Evolutionary conservation across 371 early-diverging fungal species (phyloP).

Genomic region (Apophysomyces variabilis): DNA sequence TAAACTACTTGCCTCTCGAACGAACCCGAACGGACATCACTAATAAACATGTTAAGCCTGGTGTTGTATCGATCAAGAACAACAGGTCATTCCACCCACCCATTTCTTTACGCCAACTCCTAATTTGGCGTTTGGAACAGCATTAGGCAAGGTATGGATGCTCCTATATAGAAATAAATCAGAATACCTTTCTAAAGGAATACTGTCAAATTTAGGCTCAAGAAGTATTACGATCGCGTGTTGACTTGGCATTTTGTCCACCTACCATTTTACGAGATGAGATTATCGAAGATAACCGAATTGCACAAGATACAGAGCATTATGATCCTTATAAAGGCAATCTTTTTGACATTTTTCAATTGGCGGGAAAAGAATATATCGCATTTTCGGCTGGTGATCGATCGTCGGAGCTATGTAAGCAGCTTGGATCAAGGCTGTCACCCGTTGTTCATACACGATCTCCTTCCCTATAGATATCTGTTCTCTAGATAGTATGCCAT

Average conservation of each 20-base stretch:
- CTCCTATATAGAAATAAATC: background rate
- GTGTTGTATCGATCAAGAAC: background rate
- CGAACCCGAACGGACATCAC: background rate
- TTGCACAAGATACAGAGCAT: background rate
- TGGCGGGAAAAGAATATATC: background rate
- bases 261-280: background rate
- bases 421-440: too few species aligned
- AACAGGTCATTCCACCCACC: background rate
- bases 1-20: background rate
- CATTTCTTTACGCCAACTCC: background rate
- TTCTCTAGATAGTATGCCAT: background rate
- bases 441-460: too few species aligned
- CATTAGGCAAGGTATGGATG: background rate
- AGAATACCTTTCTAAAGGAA: background rate
- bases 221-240: background rate
- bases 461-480: background rate
- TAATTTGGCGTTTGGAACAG: background rate
- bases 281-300: background rate
- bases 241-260: background rate
- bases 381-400: background rate
- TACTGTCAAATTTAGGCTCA: background rate
- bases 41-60: background rate
- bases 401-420: background rate
- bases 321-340: conserved; percentile 3
- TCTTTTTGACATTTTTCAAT: background rate